Evolutionary conservation across 495 filamentous ascomycete genomes (phyloP).

Genomic region (Apiosordaria backusii): DNA sequence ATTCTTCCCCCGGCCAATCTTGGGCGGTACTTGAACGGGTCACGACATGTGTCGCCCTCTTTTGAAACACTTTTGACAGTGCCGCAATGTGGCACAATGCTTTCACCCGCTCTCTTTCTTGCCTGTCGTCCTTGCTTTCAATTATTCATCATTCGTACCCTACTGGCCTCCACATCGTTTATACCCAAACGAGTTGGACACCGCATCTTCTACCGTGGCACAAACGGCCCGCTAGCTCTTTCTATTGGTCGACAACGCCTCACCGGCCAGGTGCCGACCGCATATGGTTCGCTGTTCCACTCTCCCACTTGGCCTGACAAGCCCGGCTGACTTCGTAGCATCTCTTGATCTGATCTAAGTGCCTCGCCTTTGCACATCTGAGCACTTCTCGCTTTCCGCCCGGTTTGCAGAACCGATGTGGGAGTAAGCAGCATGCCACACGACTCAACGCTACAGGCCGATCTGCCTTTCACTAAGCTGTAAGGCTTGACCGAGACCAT

Average conservation of each 20-base stretch:
- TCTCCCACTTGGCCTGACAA: neutral
- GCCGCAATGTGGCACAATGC: conserved; percentile 8
- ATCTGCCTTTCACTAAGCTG: conserved; percentile 14
- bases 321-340: neutral
- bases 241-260: neutral
- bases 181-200: neutral
- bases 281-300: neutral
- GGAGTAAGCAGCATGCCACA: conserved; percentile 25
- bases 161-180: neutral
- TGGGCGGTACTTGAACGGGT: neutral
- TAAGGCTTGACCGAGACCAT: conserved; percentile 11
- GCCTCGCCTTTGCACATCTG: neutral
- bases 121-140: neutral
- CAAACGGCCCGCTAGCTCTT: neutral
- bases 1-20: neutral
- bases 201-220: neutral
- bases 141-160: conserved; percentile 4
- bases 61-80: conserved; percentile 14
- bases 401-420: conserved; percentile 3
- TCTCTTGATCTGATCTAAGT: neutral
- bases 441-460: conserved; percentile 17
- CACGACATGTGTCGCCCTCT: conserved; percentile 12
- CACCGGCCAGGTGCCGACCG: neutral
- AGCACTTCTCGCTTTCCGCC: neutral
- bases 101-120: neutral